Evolutionary conservation across 352 stramenopile genomes (phyloP).

Genomic region (Globisporangium echinulatum): DNA sequence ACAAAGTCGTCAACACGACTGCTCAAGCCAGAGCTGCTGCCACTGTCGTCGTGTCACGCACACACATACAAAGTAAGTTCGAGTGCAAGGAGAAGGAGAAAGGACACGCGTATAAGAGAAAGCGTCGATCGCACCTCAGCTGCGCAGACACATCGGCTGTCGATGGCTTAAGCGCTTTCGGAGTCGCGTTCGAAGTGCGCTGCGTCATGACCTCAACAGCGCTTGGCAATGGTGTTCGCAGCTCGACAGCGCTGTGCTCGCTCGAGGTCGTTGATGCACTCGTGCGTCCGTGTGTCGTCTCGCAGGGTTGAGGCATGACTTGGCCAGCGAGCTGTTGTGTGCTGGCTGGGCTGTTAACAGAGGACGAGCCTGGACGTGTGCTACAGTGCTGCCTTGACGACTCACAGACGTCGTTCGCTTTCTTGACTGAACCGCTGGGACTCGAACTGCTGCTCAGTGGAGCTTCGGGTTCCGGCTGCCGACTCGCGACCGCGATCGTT

Average conservation of each 20-base stretch:
- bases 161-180: no score
- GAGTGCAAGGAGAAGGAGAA: no score
- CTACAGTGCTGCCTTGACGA: neutral
- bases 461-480: neutral
- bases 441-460: neutral
- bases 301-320: neutral
- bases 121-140: no score
- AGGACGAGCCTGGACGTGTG: no score
- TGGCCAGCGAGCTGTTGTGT: neutral
- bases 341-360: no score
- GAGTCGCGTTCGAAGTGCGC: no score
- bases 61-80: no score
- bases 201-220: no score
- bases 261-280: neutral
- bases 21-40: conserved; percentile 28
- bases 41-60: neutral
- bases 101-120: no score
- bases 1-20: conserved; percentile 49
- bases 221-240: no score
- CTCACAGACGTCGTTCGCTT: neutral
- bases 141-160: no score
- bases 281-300: neutral
- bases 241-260: neutral
- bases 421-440: neutral
- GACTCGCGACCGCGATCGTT: neutral